These are phyloP conservation scores for Sphaerostilbella broomeana DNA, from an alignment of 2,329 filamentous ascomycete genomes.

Conservation along the genomic window DNA sequence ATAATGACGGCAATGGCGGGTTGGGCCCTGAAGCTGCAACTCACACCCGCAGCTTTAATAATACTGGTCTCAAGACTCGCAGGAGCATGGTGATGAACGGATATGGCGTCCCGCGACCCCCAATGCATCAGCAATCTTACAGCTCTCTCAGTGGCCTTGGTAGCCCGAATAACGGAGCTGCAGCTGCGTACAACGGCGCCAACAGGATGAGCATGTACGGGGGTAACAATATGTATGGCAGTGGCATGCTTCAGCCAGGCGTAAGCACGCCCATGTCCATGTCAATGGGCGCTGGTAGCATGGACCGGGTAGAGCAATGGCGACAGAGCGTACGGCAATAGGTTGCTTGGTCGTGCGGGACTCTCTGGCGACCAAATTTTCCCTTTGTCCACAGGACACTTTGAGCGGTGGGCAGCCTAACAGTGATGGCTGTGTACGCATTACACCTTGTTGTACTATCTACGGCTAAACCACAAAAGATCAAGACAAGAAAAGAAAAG, in stretches of 20 bases:
- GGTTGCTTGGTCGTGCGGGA: constrained; percentile 3
- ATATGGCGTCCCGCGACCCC: constrained; percentile 18
- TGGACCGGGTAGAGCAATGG: constrained; percentile 38
- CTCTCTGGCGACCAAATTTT: neutral
- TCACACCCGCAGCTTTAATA: constrained; percentile 20
- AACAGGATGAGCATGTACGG: constrained; percentile 19
- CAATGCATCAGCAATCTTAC: constrained; percentile 23
- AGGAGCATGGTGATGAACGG: constrained; percentile 24
- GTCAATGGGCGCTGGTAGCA: constrained; percentile 21
- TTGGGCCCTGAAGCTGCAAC: constrained; percentile 16
- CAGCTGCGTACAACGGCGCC: constrained; percentile 8
- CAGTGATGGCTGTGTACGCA: too few relatives aligned
- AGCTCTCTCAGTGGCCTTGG: constrained; percentile 20
- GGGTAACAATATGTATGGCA: constrained; percentile 20
- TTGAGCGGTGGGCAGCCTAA: too few relatives aligned
- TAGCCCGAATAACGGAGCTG: constrained; percentile 14
- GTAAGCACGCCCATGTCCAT: constrained; percentile 21
- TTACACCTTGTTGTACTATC: neutral
- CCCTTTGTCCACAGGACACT: too few relatives aligned
- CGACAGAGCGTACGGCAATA: constrained; percentile 34
- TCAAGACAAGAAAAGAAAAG: neutral
- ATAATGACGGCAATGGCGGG: constrained; percentile 47
- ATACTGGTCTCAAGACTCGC: constrained; percentile 20
- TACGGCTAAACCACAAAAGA: neutral
- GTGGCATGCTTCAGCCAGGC: constrained; percentile 22